Evolutionary conservation across 2,329 filamentous ascomycete species (phyloP), one percentile per base, ranked within the genome.

Genomic region (Capronia americana): DNA sequence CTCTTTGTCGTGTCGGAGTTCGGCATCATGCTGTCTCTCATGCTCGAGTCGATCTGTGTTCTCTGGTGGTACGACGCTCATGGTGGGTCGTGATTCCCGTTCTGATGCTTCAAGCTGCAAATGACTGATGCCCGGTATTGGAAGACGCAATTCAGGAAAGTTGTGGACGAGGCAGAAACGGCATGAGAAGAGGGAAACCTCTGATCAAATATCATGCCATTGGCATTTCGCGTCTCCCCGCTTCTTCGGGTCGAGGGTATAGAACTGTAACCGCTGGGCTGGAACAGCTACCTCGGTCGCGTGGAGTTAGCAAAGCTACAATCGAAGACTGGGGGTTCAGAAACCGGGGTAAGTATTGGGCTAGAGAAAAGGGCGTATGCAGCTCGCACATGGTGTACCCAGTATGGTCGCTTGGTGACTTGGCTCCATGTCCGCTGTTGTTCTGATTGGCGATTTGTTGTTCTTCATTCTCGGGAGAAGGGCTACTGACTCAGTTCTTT

Each of bases 31-130:
- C n/a, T 62, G 64, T 53, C 48, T 63, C 58, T 61, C 58, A 32
- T 66, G 64, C 50, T 66, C 64, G 53, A 66, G 58, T 28, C 24
- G 38, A 50, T 66, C 55, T 8, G 64, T 66, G 58, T 66, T 66
- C 32, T 66, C 64, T 34, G 64, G 64, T 51, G 64, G 64, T 24
- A 66, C 23, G 41, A 66, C 64, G 26, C 64, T 66, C 64, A 66
- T 66, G 57, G n/a, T 63, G 57, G 56, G 30, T 23, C 41, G 55
- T 26, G 23, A 3, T 46, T 44, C 44, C 24, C n/a, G 23, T 23
- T 12, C 5, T 11, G 14, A 32, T 12, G 23, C 10, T 12, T 7
- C 17, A 53, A 26, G 14, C 28, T 51, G 28, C n/a, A 24, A 32
- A 14, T 32, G 30, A 23, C 51, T 20, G 24, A 38, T 6, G 26